Base-by-base conservation (phyloP, 2,329 filamentous ascomycete genomes). In the Penicillium oxalicum region DNA sequence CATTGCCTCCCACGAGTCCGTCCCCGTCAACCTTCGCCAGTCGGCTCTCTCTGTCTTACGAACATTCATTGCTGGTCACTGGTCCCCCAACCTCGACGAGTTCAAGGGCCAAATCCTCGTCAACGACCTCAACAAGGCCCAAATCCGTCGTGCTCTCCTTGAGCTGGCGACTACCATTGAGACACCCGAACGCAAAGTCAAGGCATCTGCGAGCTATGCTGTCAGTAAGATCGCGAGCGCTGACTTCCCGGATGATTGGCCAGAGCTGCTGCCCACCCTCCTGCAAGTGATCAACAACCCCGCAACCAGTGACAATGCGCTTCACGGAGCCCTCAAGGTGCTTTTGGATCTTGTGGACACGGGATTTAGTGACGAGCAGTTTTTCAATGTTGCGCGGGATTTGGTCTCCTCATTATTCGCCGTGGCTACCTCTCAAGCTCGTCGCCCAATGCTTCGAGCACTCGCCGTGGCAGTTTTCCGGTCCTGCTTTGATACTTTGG, bases 191-290 rank as follows among this genome's bases (percentile, higher is more conserved):
- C 82, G 89, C 59, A 95, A 88, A 72, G 84, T 96, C 65, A 93
- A 93, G 74, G 81, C 84, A 48, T 83, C 87, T n/a, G 88, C 91
- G 44, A 94, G 90, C 76, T 88, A 84, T 58, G 83, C 86, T 4
- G 88, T 96, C 53, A 91, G 90, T 75, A 97, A 95, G 74, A 95
- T 98, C 59, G 93, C 93, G 48, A 86, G 84, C 55, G 82, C 85
- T 62, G 93, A 98, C 73, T 97, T 95, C 65, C 93, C 93, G 45
- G 89, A 96, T 51, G 81, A 91, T 62, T 98, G 93, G 93, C 89
- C 91, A n/a, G 81, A 82, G 57, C 81, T 98, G 38, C 81, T 98
- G 28, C 88, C 89, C 24, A 81, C 83, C 32, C 77, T 97, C 37
- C 80, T 98, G 52, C 80, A 81, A 38, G 78, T 91, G 44, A 87